Evolutionary conservation across 352 stramenopile species (phyloP).

Genomic region (Elongisporangium anandrum): DNA sequence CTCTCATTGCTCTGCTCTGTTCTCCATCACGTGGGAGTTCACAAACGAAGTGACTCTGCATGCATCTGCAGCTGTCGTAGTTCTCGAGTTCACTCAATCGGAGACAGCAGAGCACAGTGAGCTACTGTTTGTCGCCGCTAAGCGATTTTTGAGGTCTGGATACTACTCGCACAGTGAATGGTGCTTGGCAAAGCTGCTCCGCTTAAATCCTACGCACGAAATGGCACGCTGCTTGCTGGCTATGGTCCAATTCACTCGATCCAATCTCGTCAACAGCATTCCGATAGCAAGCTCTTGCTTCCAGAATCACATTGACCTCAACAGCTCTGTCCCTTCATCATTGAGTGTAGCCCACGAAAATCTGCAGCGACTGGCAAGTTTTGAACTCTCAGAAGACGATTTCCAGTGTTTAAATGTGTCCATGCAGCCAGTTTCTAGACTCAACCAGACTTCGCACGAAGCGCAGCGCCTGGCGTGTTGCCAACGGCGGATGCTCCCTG

Average conservation of each 20-base stretch:
- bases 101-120: background rate
- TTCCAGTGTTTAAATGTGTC: conserved; percentile 2
- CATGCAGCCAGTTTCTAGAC: conserved; percentile 2
- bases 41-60: conserved; percentile 20
- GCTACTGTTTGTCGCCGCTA: conserved; percentile 7
- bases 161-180: conserved; percentile 22
- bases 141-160: conserved; percentile 11
- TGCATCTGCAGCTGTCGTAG: conserved; percentile 11
- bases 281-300: background rate
- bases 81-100: background rate
- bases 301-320: background rate
- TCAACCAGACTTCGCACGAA: conserved; percentile 1
- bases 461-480: background rate
- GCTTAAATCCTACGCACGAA: background rate
- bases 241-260: background rate
- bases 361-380: background rate
- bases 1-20: conserved; percentile 8
- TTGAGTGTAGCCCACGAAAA: background rate
- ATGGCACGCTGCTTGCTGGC: background rate
- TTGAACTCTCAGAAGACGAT: background rate
- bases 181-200: conserved; percentile 10
- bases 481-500: background rate
- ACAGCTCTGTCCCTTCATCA: background rate
- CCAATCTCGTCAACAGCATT: background rate
- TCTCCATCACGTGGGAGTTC: conserved; percentile 16